Evolutionary conservation across 129 eudicot species (phyloP).

Genomic region (Tagetes erecta): DNA sequence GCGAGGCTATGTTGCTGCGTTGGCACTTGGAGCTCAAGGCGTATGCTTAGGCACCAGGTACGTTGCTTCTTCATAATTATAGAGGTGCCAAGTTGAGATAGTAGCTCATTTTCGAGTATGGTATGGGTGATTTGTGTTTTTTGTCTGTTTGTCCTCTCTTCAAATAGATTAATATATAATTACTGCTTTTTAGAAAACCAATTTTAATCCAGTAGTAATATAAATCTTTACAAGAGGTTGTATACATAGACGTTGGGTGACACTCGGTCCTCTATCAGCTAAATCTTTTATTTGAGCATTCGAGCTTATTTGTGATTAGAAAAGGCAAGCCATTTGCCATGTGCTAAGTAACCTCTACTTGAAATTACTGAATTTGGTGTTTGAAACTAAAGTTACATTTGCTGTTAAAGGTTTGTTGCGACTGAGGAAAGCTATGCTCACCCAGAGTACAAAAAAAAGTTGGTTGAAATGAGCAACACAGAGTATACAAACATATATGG

Average conservation of each 20-base stretch:
- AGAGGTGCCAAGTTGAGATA: background rate
- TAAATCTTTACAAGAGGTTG: background rate
- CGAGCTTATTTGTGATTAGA: background rate
- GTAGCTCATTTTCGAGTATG: background rate
- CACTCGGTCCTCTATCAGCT: background rate
- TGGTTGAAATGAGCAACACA: conserved; percentile 64
- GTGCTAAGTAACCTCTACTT: background rate
- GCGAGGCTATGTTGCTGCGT: conserved; percentile 92
- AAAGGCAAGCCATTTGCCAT: background rate
- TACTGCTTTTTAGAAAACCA: background rate
- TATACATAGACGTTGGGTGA: background rate
- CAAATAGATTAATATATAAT: background rate
- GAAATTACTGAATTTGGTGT: background rate
- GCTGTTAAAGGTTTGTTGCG: conserved; percentile 65
- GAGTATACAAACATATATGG: conserved; percentile 89
- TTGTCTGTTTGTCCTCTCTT: background rate
- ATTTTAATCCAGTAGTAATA: background rate
- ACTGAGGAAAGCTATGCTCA: conserved; percentile 96
- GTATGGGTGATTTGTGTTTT: background rate
- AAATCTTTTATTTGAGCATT: background rate
- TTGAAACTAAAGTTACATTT: conserved; percentile 8
- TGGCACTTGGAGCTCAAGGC: conserved; percentile 95
- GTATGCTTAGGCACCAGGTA: conserved; percentile 92
- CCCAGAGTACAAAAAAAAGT: conserved; percentile 71
- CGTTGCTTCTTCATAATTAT: background rate